Conservation (phyloP, 1,139 yeast species). For the Tardiomyces depauwii region DNA sequence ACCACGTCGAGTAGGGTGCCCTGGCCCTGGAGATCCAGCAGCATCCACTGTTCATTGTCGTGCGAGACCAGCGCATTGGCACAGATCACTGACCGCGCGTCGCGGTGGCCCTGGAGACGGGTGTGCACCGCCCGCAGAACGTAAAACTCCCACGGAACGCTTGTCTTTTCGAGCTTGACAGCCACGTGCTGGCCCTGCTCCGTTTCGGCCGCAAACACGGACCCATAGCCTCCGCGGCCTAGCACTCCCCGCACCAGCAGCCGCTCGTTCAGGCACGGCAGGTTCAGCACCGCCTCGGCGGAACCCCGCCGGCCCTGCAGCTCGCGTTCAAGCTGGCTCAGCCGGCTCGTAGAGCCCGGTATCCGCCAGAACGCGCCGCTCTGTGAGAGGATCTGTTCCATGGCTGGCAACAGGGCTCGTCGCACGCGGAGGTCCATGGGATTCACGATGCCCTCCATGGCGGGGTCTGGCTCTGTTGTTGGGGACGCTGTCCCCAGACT, state of each 20-base stretch:
- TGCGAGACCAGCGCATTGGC: slow-evolving; percentile 47
- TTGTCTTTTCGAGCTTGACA: slow-evolving; percentile 60
- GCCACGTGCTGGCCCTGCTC: slow-evolving; percentile 48
- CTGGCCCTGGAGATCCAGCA: slow-evolving; percentile 57
- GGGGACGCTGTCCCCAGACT: too few species aligned
- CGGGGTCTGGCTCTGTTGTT: too few species aligned
- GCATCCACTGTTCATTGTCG: slow-evolving; percentile 62
- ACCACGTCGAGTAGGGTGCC: slow-evolving; percentile 74
- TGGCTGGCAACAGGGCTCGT: too few species aligned
- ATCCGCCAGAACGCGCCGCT: too few species aligned
- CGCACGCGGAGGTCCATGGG: slow-evolving; percentile 10
- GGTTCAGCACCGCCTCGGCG: too few species aligned
- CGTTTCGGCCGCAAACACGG: slow-evolving; percentile 65
- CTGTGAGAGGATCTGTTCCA: too few species aligned
- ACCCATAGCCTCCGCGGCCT: slow-evolving; percentile 75
- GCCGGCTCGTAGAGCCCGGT: too few species aligned
- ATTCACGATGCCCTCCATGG: slow-evolving; percentile 1
- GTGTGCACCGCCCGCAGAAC: slow-evolving; percentile 42
- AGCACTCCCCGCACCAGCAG: slow-evolving; percentile 47
- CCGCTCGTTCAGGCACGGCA: slow-evolving; percentile 12
- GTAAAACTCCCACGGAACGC: slow-evolving; percentile 76
- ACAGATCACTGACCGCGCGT: slow-evolving; percentile 35
- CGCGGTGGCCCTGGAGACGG: slow-evolving; percentile 19
- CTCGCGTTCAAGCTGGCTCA: too few species aligned
- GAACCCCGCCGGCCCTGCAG: too few species aligned